Conservation (phyloP, 352 stramenopile species). For the Stramenopiles sp. region DNA sequence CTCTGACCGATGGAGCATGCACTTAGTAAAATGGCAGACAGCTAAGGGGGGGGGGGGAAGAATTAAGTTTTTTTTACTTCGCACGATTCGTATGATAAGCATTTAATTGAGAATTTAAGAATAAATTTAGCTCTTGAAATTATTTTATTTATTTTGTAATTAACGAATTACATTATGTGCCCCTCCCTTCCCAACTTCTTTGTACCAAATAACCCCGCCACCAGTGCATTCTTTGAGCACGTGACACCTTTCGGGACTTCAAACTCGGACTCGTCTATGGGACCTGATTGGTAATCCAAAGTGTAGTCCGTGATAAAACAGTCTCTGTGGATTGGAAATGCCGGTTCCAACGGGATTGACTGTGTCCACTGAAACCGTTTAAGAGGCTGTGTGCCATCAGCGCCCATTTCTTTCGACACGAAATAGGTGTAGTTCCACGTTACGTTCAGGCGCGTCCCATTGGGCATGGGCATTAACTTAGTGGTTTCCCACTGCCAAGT, state of each 20-base stretch:
- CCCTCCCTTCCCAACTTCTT: too few relatives aligned
- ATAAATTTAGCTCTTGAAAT: too few relatives aligned
- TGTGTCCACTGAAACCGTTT: background rate
- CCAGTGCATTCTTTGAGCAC: too few relatives aligned
- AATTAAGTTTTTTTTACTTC: too few relatives aligned
- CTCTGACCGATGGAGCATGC: too few relatives aligned
- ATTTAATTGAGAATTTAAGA: too few relatives aligned
- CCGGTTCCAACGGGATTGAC: background rate
- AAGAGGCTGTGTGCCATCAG: background rate
- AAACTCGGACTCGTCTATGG: background rate
- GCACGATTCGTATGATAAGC: too few relatives aligned
- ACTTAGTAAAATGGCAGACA: too few relatives aligned
- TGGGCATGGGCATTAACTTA: background rate
- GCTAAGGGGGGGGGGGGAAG: too few relatives aligned
- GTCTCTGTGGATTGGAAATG: background rate
- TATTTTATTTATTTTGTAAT: too few relatives aligned
- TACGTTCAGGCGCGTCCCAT: background rate
- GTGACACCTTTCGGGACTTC: background rate
- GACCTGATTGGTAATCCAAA: background rate
- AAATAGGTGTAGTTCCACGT: background rate
- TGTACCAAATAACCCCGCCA: too few relatives aligned
- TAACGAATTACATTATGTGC: too few relatives aligned
- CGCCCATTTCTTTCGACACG: background rate
- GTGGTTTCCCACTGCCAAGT: background rate
- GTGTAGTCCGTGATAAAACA: background rate